Percentiles rank a stretch among this genome's conserved stretches.
Conservation (phyloP, 1,139 yeast genomes). For the Geotrichum europaeum region DNA sequence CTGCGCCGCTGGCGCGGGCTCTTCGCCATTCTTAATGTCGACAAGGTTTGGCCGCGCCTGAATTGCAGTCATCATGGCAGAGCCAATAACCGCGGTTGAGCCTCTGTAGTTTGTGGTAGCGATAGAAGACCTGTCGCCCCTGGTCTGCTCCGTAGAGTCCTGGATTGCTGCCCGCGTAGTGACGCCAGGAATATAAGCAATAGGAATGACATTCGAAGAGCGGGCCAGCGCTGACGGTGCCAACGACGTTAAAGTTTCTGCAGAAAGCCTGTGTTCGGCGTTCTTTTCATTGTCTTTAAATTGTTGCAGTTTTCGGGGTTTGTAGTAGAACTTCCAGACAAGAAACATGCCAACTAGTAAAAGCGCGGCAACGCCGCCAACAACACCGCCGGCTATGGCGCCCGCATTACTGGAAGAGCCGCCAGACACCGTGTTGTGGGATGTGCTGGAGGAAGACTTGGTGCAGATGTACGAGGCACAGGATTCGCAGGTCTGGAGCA, state of each 20-base stretch:
- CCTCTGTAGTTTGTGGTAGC: conserved; percentile 33
- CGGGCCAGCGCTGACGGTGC: conserved; percentile 43
- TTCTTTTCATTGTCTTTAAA: conserved; percentile 16
- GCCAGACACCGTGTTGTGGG: background rate
- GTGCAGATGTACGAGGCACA: conserved; percentile 28
- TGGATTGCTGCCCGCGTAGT: conserved; percentile 22
- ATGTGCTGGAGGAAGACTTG: conserved; percentile 11
- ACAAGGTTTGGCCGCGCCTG: conserved; percentile 32
- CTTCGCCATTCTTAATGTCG: conserved; percentile 23
- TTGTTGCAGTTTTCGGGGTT: conserved; percentile 18
- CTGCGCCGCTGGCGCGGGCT: background rate
- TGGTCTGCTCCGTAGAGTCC: conserved; percentile 7
- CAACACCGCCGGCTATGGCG: conserved; percentile 38
- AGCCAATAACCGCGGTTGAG: conserved; percentile 29
- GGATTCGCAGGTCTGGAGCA: conserved; percentile 31
- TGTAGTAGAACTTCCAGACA: conserved; percentile 30
- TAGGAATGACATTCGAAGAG: conserved; percentile 86
- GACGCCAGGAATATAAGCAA: conserved; percentile 92
- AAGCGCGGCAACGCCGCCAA: conserved; percentile 34
- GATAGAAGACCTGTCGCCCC: conserved; percentile 27
- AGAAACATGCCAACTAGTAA: conserved; percentile 25
- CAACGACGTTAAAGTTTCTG: conserved; percentile 16
- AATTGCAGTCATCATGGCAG: conserved; percentile 30
- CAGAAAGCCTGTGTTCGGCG: conserved; percentile 8
- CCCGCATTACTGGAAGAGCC: conserved; percentile 24